Base-by-base conservation (phyloP, 768 basidiomycete genomes). In the Hebeloma cylindrosporum region DNA sequence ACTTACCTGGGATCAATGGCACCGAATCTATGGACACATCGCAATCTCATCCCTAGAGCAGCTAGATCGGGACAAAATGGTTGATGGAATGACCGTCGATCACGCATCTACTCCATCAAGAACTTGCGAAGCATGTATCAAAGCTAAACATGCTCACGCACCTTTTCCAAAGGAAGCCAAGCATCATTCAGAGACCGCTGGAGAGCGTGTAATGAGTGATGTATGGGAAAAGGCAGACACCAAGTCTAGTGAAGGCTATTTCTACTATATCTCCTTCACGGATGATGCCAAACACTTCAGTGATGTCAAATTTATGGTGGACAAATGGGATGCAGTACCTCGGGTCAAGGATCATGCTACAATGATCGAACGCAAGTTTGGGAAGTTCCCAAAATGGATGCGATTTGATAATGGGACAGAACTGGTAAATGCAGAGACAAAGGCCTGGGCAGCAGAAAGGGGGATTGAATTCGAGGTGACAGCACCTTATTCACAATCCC, bases 61-160 rank as follows among this genome's bases (percentile, higher is more conserved):
- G 14, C 28, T 62, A 9, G 42, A 57, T 14, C 21, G 1, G 7
- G 39, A 57, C 3, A 13, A 44, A 6, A 40, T 28, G 51, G 60
- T 65, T 29, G 40, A 46, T 9, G 45, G 45, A 21, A n/a, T 46
- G 16, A 25, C 47, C 14, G 42, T 61, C 1, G 51, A 59, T 42
- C 31, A 45, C 32, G 46, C 52, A 2, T 42, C 44, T 0, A 47
- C 50, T 10, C 53, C 54, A 33, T 48, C 47, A n/a, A 35, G 2
- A 23, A 49, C 58, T 22, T 70, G 67, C 23, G 51, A 59, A 34
- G 51, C 60, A 7, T 73, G 70, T 43, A 53, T 68, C 33, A 39
- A 60, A 34, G 63, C 64, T 1, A 72, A 73, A 50, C 48, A 54
- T 1, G 60, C 62, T 18, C 50, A 56, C 5, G 26, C 37, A 2